These are phyloP conservation scores for Boletus sp. DNA, from an alignment of 768 basidiomycete genomes.

Conservation along the genomic window DNA sequence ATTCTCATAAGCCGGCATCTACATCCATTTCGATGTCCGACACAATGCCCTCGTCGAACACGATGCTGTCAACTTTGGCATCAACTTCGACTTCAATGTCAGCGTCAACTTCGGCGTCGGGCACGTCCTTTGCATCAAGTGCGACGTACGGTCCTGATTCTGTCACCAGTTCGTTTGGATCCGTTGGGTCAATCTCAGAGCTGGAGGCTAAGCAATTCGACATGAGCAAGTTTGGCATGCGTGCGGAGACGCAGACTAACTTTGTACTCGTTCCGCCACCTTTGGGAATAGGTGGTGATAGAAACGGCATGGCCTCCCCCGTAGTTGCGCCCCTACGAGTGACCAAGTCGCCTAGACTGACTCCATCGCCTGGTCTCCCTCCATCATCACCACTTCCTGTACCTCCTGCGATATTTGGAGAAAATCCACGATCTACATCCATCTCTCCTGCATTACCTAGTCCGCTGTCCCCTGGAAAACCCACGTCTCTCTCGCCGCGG, in stretches of 20 bases:
- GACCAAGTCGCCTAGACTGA: conserved; percentile 24
- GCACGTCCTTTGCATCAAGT: conserved; percentile 14
- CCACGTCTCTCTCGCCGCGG: conserved; percentile 6
- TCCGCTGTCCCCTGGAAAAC: conserved; percentile 10
- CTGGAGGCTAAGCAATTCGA: conserved; percentile 21
- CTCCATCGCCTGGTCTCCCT: conserved; percentile 15
- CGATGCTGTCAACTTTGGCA: conserved; percentile 6
- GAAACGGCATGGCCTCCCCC: conserved; percentile 2
- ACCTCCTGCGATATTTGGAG: background rate
- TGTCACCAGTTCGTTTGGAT: conserved; percentile 12
- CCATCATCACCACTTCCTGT: conserved; percentile 17
- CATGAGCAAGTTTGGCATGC: conserved; percentile 7
- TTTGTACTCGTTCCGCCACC: conserved; percentile 28
- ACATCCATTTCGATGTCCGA: conserved; percentile 7
- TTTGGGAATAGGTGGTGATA: conserved; percentile 16
- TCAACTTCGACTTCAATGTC: conserved; percentile 20
- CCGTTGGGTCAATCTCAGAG: conserved; percentile 24
- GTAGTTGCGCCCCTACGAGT: conserved; percentile 26
- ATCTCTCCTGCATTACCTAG: conserved; percentile 13
- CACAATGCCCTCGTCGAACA: background rate
- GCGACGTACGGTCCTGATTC: conserved; percentile 15
- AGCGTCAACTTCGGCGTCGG: conserved; percentile 10
- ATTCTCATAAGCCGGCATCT: background rate
- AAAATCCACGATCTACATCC: conserved; percentile 3
- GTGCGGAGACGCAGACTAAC: conserved; percentile 2